Base-by-base conservation (phyloP, 208 protist genomes). In the Leishmania mexicana region DNA sequence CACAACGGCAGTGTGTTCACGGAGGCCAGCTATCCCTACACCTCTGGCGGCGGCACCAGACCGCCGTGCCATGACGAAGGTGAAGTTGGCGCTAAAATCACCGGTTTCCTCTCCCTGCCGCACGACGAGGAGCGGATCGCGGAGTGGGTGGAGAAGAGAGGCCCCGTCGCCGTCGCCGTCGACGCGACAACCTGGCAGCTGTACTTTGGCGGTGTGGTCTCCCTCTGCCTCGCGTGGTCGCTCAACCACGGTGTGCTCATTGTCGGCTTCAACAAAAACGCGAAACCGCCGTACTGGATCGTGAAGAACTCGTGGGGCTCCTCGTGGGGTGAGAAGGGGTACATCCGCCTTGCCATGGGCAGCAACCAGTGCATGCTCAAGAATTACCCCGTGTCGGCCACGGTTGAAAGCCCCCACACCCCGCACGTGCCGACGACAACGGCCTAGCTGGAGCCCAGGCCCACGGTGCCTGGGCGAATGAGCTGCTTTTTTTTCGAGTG, bases 161-260 rank as follows among this genome's bases (percentile, higher is more conserved):
- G 97, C 70, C 97, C 97, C 72, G 76, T 99, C 73, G 82, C 97
- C 58, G 88, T 99, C 64, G 98, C 95, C 24, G 98, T 99, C 17
- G 96, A 99, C 81, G 97, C 97, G 47, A 87, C 85, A 47, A 88
- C 81, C 54, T 98, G 92, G 87, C 85, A 91, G 86, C 75, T 88
- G 51, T 98, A 98, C 89, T 86, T 83, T 17, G 90, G 94, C 42
- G 95, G 95, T 73, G 90, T 98, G 40, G 60, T 97, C 76, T 90
- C 93, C 7, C 85, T 84, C 83, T 98, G 95, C 86, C 81, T 89
- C 74, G 74, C 81, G 47, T 78, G 80, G 45, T 75, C 89, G 79
- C 85, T 98, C 79, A 92, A 98, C 85, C 96, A 98, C 92, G 96
- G 94, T 74, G 94, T 98, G 67, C 92, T 98, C 42, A 83, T 97